These are phyloP conservation scores for Arthrinium puccinioides DNA, from an alignment of 2,329 filamentous ascomycete species.

Conservation along the genomic window DNA sequence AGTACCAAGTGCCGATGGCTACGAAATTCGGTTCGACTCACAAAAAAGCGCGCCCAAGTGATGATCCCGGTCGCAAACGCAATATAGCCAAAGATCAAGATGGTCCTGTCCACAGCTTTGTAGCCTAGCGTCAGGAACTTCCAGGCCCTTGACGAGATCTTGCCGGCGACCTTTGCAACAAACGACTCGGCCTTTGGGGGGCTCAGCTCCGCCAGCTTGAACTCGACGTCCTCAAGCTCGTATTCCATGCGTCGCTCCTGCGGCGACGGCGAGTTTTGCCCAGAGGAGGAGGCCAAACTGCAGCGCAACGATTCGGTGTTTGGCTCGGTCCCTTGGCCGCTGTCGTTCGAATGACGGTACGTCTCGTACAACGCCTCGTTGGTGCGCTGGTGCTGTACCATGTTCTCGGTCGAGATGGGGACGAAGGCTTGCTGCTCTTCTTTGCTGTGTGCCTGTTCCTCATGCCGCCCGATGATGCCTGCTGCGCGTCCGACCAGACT, in stretches of 20 bases:
- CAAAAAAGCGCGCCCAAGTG: constrained; percentile 77
- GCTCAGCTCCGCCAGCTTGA: constrained; percentile 33
- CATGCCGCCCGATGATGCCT: constrained; percentile 29
- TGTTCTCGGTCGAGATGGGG: constrained; percentile 49
- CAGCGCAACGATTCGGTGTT: constrained; percentile 61
- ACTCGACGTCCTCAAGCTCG: constrained; percentile 35
- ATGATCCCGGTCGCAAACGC: constrained; percentile 65
- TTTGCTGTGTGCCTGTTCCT: constrained; percentile 7
- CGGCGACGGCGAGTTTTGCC: constrained; percentile 30
- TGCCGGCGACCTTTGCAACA: constrained; percentile 42
- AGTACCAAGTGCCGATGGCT: constrained; percentile 10
- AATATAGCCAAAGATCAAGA: constrained; percentile 72
- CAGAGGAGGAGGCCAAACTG: constrained; percentile 54
- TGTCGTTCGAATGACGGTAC: constrained; percentile 62
- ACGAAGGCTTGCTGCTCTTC: constrained; percentile 54
- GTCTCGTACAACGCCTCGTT: constrained; percentile 27
- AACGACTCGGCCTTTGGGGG: constrained; percentile 43
- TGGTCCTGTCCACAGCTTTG: constrained; percentile 64
- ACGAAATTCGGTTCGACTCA: constrained; percentile 38
- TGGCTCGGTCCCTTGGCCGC: constrained; percentile 66
- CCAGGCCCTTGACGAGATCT: constrained; percentile 51
- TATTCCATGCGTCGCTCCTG: constrained; percentile 38
- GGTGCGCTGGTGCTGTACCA: constrained; percentile 42
- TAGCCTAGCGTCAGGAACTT: constrained; percentile 53
- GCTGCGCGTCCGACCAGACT: constrained; percentile 57